Conservation (phyloP, 2,329 filamentous ascomycete genomes). For the Gnomoniopsis sp. region DNA sequence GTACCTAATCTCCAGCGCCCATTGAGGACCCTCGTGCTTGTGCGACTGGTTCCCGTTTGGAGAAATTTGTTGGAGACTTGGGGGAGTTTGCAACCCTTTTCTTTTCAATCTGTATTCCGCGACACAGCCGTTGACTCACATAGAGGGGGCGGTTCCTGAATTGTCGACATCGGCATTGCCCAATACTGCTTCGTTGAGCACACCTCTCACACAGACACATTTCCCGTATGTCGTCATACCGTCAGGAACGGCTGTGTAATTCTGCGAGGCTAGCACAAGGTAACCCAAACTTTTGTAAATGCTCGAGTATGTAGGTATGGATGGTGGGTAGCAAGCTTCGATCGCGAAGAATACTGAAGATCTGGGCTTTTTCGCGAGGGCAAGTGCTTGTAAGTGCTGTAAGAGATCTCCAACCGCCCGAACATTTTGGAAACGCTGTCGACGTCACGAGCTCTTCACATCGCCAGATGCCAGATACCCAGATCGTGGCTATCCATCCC, state of each 20-base stretch:
- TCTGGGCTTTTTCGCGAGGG: neutral
- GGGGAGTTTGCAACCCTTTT: neutral
- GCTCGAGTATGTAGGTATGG: neutral
- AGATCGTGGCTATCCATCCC: constrained; percentile 5
- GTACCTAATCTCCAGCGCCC: neutral
- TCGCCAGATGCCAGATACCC: neutral
- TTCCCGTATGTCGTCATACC: constrained; percentile 8
- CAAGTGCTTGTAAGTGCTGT: no score
- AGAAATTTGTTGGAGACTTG: neutral
- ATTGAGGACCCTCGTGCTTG: neutral
- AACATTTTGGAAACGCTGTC: neutral
- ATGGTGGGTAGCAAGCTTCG: no score
- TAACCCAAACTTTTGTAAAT: neutral
- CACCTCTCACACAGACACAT: neutral
- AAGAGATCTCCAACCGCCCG: neutral
- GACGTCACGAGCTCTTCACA: constrained; percentile 9
- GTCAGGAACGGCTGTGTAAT: neutral
- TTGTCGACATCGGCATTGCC: neutral
- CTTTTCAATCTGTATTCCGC: neutral
- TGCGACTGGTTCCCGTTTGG: neutral
- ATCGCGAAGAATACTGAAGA: neutral
- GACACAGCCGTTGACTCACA: neutral
- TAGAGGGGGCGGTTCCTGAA: neutral
- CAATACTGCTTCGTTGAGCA: neutral
- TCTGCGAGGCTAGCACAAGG: neutral